phyloP scores from a whole-genome alignment of 1,139 yeast genomes.

The Diutina pseudorugosa region DNA sequence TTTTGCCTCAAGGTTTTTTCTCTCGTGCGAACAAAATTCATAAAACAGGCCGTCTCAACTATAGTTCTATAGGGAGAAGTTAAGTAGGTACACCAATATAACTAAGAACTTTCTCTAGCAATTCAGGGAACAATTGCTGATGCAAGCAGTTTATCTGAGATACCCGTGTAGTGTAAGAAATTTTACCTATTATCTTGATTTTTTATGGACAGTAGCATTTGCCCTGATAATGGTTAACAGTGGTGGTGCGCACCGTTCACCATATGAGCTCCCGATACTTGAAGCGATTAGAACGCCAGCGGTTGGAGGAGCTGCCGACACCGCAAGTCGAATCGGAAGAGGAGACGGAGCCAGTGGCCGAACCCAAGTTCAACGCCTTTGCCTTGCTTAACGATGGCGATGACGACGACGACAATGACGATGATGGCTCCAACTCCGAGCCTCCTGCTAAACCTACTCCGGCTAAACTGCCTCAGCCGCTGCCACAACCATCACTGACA shows the following conservation, averaged over 20 bases:
- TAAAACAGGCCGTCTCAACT: no score
- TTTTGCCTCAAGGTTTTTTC: no score
- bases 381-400: constrained; percentile 34
- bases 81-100: no score
- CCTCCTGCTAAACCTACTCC: neutral
- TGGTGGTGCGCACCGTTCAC: neutral
- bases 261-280: constrained; percentile 1
- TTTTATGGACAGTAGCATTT: no score
- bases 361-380: constrained; percentile 35
- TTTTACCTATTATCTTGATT: no score
- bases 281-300: neutral
- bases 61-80: no score
- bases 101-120: no score
- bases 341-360: constrained; percentile 11
- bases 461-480: neutral
- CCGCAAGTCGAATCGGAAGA: constrained; percentile 6
- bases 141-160: no score
- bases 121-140: no score
- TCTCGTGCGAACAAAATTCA: no score
- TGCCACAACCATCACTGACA: constrained; percentile 3
- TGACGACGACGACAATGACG: constrained; percentile 18
- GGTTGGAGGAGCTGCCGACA: neutral
- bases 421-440: constrained; percentile 6
- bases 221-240: no score
- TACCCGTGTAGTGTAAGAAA: no score